A percentile compares a stretch with the other conserved stretches of the same genome.
These are phyloP conservation scores for Phanerodontia chrysosporium DNA, from an alignment of 768 basidiomycete species.

Conservation along the genomic window DNA sequence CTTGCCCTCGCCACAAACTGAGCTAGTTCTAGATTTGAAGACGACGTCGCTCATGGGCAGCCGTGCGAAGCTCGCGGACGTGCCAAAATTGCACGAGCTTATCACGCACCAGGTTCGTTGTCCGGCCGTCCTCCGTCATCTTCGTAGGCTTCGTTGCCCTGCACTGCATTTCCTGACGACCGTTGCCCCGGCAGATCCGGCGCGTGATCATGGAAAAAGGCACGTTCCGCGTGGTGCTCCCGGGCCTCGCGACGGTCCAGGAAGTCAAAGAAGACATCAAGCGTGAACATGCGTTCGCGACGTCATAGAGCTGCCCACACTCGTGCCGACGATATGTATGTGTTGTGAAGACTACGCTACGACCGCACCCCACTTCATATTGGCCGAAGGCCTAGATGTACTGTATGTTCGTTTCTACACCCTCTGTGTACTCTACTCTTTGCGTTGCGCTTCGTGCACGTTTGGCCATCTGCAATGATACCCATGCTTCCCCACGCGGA, in stretches of 20 bases:
- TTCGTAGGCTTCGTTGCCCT: too few species aligned
- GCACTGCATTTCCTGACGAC: too few species aligned
- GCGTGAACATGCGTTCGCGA: conserved; percentile 15
- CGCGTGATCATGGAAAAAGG: conserved; percentile 34
- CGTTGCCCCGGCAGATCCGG: conserved; percentile 27
- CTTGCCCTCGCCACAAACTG: conserved; percentile 55
- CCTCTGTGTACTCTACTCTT: too few species aligned
- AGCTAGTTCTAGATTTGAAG: conserved; percentile 82
- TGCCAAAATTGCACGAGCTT: conserved; percentile 95
- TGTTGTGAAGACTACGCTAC: too few species aligned
- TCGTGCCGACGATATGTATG: not conserved
- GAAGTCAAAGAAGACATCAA: conserved; percentile 30
- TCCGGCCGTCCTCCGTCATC: not conserved
- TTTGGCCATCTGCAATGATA: too few species aligned
- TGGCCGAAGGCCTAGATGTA: too few species aligned
- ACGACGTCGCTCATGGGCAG: conserved; percentile 93
- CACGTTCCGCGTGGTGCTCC: conserved; percentile 65
- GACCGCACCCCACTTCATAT: too few species aligned
- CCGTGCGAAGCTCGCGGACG: conserved; percentile 94
- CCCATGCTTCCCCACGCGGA: too few species aligned
- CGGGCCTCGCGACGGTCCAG: conserved; percentile 47
- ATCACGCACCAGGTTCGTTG: conserved; percentile 79
- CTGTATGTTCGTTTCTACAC: too few species aligned
- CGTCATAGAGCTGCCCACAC: not conserved
- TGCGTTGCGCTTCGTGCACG: too few species aligned